Conservation (phyloP, 2,329 filamentous ascomycete species). For the Pseudopyrenochaeta lycopersici region DNA sequence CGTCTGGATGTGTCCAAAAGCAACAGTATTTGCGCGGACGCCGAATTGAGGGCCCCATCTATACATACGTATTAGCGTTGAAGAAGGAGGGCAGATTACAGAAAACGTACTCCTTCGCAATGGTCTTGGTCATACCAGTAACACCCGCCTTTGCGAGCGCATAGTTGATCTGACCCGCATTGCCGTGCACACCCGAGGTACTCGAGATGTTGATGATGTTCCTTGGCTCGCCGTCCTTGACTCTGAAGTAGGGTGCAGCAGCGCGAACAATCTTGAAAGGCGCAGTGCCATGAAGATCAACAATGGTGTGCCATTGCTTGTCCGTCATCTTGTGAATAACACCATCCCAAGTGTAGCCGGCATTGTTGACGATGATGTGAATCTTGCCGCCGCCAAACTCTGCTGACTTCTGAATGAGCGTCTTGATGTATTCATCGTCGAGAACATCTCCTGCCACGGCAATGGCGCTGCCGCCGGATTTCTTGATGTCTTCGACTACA, state of each 20-base stretch:
- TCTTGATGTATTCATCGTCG: slow-evolving; percentile 72
- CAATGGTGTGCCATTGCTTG: slow-evolving; percentile 90
- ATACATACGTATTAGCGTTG: slow-evolving; percentile 7
- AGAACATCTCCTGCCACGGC: slow-evolving; percentile 81
- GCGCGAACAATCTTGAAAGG: slow-evolving; percentile 84
- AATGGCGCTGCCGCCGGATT: slow-evolving; percentile 71
- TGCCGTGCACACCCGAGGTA: slow-evolving; percentile 84
- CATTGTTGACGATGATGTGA: slow-evolving; percentile 91
- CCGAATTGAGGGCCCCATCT: slow-evolving; percentile 83
- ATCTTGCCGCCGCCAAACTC: slow-evolving; percentile 88
- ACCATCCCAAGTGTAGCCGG: slow-evolving; percentile 91
- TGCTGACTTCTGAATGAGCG: slow-evolving; percentile 77
- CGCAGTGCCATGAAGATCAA: slow-evolving; percentile 82
- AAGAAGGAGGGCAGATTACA: background rate
- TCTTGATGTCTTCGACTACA: slow-evolving; percentile 76
- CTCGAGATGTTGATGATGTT: slow-evolving; percentile 85
- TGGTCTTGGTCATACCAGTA: slow-evolving; percentile 83
- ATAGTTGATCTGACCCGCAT: slow-evolving; percentile 92
- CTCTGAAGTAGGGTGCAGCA: slow-evolving; percentile 85
- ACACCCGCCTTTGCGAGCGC: slow-evolving; percentile 85
- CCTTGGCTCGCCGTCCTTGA: slow-evolving; percentile 81
- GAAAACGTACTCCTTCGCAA: slow-evolving; percentile 73
- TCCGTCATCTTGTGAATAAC: slow-evolving; percentile 93
- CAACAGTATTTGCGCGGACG: slow-evolving; percentile 82
- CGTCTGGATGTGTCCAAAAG: slow-evolving; percentile 84